These are phyloP conservation scores for Colletotrichum falcatum DNA, from an alignment of 2,329 filamentous ascomycete species.

Conservation along the genomic window DNA sequence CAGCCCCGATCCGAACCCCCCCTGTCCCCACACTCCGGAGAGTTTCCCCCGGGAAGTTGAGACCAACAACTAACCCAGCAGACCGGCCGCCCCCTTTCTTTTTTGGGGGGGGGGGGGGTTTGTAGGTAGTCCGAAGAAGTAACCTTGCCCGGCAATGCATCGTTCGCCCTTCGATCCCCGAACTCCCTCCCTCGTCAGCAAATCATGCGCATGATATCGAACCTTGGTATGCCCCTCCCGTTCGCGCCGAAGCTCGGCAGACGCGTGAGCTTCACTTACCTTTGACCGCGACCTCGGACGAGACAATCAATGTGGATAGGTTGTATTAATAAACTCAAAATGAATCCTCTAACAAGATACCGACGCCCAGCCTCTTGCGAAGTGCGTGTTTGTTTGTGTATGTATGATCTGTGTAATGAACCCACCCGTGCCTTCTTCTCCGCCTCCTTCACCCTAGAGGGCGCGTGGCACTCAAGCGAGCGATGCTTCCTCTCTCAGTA, in stretches of 20 bases:
- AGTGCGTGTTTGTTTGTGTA: not conserved
- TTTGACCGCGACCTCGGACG: not conserved
- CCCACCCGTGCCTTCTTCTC: too few relatives aligned
- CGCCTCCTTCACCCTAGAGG: not conserved
- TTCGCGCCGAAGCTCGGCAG: not conserved
- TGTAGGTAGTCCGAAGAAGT: too few relatives aligned
- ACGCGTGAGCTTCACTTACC: not conserved
- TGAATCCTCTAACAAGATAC: not conserved
- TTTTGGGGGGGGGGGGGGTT: too few relatives aligned
- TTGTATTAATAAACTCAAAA: slow-evolving; percentile 7
- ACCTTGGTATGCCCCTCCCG: not conserved
- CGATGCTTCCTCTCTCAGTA: slow-evolving; percentile 6
- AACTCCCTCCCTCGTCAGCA: not conserved
- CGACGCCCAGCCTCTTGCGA: not conserved
- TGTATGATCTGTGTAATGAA: not conserved
- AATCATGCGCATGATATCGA: not conserved
- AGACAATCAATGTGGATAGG: not conserved
- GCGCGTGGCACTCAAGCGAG: not conserved
- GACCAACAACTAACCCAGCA: not conserved
- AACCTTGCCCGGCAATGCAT: too few relatives aligned
- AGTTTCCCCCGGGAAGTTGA: not conserved
- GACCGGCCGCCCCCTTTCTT: not conserved
- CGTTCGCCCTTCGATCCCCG: not conserved
- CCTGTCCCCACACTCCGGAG: not conserved
- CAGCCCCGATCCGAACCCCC: not conserved